These are phyloP conservation scores for Ustilago vetiveriae DNA, from an alignment of 1,284 basidiomycete genomes.

Conservation along the genomic window DNA sequence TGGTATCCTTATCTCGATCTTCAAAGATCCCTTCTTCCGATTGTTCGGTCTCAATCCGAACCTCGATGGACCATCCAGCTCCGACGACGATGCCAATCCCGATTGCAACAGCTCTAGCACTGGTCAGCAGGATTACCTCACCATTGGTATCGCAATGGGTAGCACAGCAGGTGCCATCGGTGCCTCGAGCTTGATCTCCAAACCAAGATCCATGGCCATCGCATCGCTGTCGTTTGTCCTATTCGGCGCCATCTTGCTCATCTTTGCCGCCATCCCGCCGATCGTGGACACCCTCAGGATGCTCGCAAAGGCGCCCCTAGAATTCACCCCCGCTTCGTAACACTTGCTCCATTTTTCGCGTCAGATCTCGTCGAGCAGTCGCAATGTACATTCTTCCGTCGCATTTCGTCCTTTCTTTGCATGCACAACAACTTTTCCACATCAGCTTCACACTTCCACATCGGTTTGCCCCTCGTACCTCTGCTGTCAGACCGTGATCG, in stretches of 20 bases:
- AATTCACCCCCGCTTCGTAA: conserved; percentile 9
- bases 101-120: too few species aligned
- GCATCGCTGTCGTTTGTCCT: conserved; percentile 52
- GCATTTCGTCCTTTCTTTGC: too few species aligned
- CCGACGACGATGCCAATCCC: too few species aligned
- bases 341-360: too few species aligned
- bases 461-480: too few species aligned
- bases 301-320: conserved; percentile 15
- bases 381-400: too few species aligned
- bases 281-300: conserved; percentile 34
- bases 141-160: conserved; percentile 57
- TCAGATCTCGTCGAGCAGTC: too few species aligned
- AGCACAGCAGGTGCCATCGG: conserved; percentile 59
- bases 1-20: conserved; percentile 53
- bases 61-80: background rate
- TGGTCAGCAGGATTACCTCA: conserved; percentile 35
- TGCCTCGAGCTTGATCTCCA: conserved; percentile 46
- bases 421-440: too few species aligned
- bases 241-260: conserved; percentile 55
- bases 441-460: too few species aligned
- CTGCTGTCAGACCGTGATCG: too few species aligned
- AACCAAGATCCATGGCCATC: conserved; percentile 56
- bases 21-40: conserved; percentile 58
- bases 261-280: conserved; percentile 52
- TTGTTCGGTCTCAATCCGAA: conserved; percentile 41